These are phyloP conservation scores for Sarcomyxa edulis DNA, from an alignment of 768 basidiomycete genomes.

Conservation along the genomic window DNA sequence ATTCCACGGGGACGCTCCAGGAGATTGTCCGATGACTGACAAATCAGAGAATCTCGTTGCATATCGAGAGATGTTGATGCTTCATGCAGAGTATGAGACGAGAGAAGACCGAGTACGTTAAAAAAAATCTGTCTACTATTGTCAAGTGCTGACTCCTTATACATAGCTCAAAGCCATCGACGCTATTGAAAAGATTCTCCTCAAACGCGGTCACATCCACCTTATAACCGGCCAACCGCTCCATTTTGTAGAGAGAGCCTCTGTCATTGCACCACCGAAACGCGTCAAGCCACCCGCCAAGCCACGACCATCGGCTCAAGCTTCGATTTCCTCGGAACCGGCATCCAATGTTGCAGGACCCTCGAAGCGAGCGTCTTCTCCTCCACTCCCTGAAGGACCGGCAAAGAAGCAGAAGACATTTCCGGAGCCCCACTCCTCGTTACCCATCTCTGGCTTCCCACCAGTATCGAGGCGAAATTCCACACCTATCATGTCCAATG, in stretches of 20 bases:
- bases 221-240: constrained; percentile 64
- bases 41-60: constrained; percentile 61
- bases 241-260: constrained; percentile 35
- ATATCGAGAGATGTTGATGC: constrained; percentile 62
- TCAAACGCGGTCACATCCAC: constrained; percentile 46
- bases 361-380: constrained; percentile 32
- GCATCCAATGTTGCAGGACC: constrained; percentile 12
- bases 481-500: too few species aligned
- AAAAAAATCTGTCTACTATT: constrained; percentile 1
- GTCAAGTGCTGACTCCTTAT: constrained; percentile 8
- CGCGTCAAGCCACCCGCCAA: too few species aligned
- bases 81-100: constrained; percentile 61
- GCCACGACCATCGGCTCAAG: too few species aligned
- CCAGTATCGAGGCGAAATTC: too few species aligned
- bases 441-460: too few species aligned
- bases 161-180: constrained; percentile 57
- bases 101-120: constrained; percentile 54
- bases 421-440: too few species aligned
- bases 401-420: too few species aligned
- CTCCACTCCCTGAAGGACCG: constrained; percentile 17
- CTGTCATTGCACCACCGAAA: neutral
- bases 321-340: neutral
- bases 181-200: constrained; percentile 64
- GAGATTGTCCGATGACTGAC: constrained; percentile 60
- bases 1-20: constrained; percentile 38